Evolutionary conservation across 2,329 filamentous ascomycete genomes (phyloP).

Genomic region (Talaromyces sp.): DNA sequence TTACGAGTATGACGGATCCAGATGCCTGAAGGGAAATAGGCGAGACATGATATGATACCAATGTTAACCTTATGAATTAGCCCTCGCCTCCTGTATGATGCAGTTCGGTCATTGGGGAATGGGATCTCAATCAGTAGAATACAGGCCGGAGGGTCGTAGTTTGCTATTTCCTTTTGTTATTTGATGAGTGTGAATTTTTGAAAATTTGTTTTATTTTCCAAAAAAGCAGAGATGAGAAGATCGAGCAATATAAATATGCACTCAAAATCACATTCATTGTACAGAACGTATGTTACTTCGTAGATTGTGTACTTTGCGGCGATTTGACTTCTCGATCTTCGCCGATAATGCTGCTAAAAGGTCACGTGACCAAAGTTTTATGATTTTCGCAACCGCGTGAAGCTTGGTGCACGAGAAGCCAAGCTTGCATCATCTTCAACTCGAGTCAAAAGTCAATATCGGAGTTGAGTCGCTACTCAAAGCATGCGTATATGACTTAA

Average conservation of each 20-base stretch:
- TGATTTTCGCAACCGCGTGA: constrained; percentile 11
- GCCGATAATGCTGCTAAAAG: not conserved
- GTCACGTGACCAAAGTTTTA: constrained; percentile 14
- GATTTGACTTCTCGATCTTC: not conserved
- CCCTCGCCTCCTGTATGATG: constrained; percentile 18
- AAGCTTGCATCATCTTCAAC: not conserved
- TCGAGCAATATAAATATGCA: constrained; percentile 26
- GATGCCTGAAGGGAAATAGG: constrained; percentile 20
- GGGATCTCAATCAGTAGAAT: constrained; percentile 30
- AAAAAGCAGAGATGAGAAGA: constrained; percentile 26
- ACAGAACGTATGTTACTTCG: not conserved
- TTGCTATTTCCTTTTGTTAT: constrained; percentile 26
- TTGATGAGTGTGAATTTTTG: constrained; percentile 28
- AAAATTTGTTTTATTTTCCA: constrained; percentile 29
- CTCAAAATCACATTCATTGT: not conserved
- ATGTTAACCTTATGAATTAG: constrained; percentile 19
- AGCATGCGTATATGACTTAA: not conserved
- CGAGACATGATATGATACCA: constrained; percentile 21
- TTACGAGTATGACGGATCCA: constrained; percentile 45
- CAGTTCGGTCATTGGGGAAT: constrained; percentile 17
- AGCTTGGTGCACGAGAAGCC: not conserved
- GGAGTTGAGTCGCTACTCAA: not conserved
- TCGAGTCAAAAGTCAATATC: not conserved
- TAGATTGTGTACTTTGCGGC: not conserved
- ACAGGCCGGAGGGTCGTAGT: constrained; percentile 27